Percentiles rank a stretch among this genome's conserved stretches.
These are phyloP conservation scores for Ammopiptanthus mongolicus DNA, from an alignment of 306 rosid genomes.

Conservation along the genomic window DNA sequence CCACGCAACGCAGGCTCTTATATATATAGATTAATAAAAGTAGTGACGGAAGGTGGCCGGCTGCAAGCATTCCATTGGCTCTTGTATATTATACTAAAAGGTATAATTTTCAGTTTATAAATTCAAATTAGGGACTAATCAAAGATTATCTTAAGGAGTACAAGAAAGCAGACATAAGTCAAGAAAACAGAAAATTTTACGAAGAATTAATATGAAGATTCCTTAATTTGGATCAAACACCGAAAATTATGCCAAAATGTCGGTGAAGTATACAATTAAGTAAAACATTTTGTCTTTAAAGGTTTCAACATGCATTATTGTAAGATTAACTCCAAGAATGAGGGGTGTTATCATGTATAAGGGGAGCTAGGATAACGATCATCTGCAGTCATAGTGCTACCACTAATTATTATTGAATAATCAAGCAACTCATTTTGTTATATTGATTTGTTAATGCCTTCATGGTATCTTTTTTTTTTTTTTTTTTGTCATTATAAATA, in stretches of 20 bases:
- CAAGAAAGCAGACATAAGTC: background rate
- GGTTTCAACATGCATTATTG: too few relatives aligned
- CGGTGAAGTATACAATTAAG: background rate
- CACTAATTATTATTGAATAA: too few relatives aligned
- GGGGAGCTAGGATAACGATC: too few relatives aligned
- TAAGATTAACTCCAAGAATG: too few relatives aligned
- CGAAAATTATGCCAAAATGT: constrained; percentile 4
- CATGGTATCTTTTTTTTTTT: too few relatives aligned
- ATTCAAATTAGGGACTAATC: background rate
- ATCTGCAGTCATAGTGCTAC: too few relatives aligned
- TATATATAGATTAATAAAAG: background rate
- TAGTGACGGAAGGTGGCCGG: constrained; percentile 10
- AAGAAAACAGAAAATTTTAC: background rate
- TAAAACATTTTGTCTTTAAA: background rate
- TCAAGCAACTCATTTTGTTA: too few relatives aligned
- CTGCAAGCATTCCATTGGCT: constrained; percentile 13
- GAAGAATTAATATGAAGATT: background rate
- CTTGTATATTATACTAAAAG: background rate
- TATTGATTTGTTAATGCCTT: too few relatives aligned
- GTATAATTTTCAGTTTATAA: background rate
- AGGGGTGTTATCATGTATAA: too few relatives aligned
- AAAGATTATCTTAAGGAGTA: background rate
- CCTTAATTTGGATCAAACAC: background rate
- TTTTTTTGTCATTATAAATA: too few relatives aligned
- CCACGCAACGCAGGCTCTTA: background rate